phyloP scores from a whole-genome alignment of 176 grass and related monocot species.

The Aegilops umbellulata region DNA sequence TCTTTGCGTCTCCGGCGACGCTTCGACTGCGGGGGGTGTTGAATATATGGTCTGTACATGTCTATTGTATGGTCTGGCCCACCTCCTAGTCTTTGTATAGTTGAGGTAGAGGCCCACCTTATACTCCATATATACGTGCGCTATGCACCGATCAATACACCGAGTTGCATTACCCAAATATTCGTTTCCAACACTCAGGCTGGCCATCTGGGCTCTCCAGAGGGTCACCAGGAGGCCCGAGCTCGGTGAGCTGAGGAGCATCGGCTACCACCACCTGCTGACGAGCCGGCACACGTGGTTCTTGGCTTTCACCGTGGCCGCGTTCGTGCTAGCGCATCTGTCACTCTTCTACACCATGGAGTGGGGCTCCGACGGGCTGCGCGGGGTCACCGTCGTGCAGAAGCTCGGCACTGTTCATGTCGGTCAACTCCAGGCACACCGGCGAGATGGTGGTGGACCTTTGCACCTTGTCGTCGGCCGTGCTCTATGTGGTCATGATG shows the following conservation, averaged over 20 bases:
- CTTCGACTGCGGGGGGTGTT: too few species aligned
- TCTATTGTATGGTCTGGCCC: too few species aligned
- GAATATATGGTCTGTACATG: too few species aligned
- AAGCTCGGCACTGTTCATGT: constrained; percentile 66
- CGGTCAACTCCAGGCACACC: constrained; percentile 70
- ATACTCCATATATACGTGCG: too few species aligned
- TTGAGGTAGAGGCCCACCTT: too few species aligned
- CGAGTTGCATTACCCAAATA: too few species aligned
- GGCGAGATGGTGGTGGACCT: constrained; percentile 67
- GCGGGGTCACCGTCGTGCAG: constrained; percentile 38
- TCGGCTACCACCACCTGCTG: constrained; percentile 50
- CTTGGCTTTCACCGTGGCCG: constrained; percentile 43
- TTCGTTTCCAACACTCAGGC: too few species aligned
- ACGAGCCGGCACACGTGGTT: constrained; percentile 16
- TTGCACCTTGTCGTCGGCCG: constrained; percentile 49
- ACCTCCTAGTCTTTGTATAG: too few species aligned
- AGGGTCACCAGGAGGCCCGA: constrained; percentile 36
- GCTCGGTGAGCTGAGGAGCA: constrained; percentile 24
- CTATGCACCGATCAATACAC: too few species aligned
- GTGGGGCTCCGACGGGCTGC: constrained; percentile 61
- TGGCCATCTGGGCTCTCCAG: constrained; percentile 29
- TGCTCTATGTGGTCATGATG: constrained; percentile 81
- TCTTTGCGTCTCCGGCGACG: too few species aligned
- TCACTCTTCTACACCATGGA: constrained; percentile 60
- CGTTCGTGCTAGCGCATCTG: constrained; percentile 41